Percentiles rank a stretch among this genome's conserved stretches.
Evolutionary conservation across 2,329 filamentous ascomycete genomes (phyloP).

Genomic region (Boeremia lycopersici): DNA sequence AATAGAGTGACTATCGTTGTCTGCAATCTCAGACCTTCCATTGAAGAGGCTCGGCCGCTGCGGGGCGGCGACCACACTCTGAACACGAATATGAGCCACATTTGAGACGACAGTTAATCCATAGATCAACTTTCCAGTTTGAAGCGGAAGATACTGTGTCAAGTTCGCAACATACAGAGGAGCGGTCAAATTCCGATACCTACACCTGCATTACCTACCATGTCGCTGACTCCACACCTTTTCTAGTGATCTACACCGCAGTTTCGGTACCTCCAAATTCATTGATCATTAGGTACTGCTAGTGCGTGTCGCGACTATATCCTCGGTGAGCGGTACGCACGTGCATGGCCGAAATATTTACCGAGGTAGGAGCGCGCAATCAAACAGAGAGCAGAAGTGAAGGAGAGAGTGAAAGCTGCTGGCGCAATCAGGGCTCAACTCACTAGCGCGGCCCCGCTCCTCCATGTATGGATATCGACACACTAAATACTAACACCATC

Average conservation of each 20-base stretch:
- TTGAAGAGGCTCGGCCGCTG: too few species aligned
- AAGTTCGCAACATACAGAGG: neutral
- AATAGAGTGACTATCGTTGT: neutral
- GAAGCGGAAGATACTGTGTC: neutral
- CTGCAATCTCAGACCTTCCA: too few species aligned
- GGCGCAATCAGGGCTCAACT: neutral
- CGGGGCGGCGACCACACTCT: too few species aligned
- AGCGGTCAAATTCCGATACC: neutral
- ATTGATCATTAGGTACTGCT: neutral
- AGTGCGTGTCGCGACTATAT: too few species aligned
- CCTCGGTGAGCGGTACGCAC: too few species aligned
- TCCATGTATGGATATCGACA: neutral
- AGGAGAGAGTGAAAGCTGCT: neutral
- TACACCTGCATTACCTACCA: neutral
- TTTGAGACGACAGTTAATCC: too few species aligned
- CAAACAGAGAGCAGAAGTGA: neutral
- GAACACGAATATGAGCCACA: too few species aligned
- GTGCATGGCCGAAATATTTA: neutral
- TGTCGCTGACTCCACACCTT: neutral
- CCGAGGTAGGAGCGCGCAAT: neutral
- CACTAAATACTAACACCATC: neutral
- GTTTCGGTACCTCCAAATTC: neutral
- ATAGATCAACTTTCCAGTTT: too few species aligned
- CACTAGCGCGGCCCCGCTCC: neutral
- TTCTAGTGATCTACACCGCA: constrained; percentile 10